Base-by-base conservation (phyloP, 2,329 filamentous ascomycete species). In the Pseudofabraea citricarpa region DNA sequence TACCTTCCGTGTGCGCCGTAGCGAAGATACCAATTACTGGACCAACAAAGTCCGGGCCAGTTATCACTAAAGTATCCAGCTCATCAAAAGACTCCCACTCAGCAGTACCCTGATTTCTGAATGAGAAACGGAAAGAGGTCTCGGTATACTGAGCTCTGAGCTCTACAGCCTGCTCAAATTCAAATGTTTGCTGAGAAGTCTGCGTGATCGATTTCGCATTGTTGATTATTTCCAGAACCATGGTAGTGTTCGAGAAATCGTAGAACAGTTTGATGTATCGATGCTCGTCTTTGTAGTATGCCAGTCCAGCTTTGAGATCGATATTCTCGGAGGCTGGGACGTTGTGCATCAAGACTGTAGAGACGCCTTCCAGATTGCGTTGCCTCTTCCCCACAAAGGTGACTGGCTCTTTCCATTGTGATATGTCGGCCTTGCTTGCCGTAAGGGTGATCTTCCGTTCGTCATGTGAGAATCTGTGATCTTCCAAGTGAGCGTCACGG, bases 11-110 rank as follows among this genome's bases (percentile, higher is more conserved):
- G n/a, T n/a, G n/a, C n/a, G n/a, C 21, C 22, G 15, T 31, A 20
- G 58, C 57, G 35, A 57, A 64, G 2, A 60, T 32, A 0, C 62
- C 62, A 43, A 65, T 53, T 0, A 64, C 49, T 1, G 63, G 57
- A 0, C 62, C 62, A 2, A 58, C 58, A 43, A 64, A 63, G 46
- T 65, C 62, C 15, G 48, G 53, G 9, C 52, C 57, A 0, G 57
- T 60, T 51, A 64, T 43, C 6, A 63, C 58, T 20, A 58, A 21
- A 8, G 54, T 55, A 40, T 59, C 56, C 19, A 61, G 48, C 1
- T 20, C 32, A 13, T 47, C 48, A 31, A 57, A 26, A 2, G 26
- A 27, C 4, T 8, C 35, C 51, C 55, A 54, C 24, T 29, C 2
- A 10, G 6, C 13, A 12, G 44, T 16, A 13, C 35, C 19, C n/a